Percentiles rank a stretch among this genome's conserved stretches.
Conservation (phyloP, 2,329 filamentous ascomycete genomes). For the Colletotrichum eleusines region DNA sequence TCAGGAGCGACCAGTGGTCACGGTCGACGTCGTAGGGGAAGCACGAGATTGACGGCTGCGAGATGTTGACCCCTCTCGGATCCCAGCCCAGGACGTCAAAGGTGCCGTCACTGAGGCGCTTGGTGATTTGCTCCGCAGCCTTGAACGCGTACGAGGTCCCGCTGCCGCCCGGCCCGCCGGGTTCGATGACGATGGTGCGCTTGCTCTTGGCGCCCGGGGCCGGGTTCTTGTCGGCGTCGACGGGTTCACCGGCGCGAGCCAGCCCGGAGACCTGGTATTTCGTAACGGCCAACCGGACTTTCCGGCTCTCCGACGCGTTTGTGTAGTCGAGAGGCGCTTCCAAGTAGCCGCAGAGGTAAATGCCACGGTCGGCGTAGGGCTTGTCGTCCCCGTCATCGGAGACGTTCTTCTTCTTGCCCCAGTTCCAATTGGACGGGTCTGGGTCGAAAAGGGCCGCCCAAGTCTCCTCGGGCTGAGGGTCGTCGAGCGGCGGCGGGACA, state of each 20-base stretch:
- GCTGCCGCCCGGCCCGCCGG: constrained; percentile 64
- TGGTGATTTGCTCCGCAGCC: constrained; percentile 51
- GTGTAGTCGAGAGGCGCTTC: constrained; percentile 63
- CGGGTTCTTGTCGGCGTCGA: constrained; percentile 39
- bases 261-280: constrained; percentile 63
- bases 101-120: constrained; percentile 56
- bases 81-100: constrained; percentile 67
- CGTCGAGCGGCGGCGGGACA: constrained; percentile 56
- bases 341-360: constrained; percentile 62
- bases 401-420: constrained; percentile 52
- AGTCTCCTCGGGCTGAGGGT: constrained; percentile 50
- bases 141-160: constrained; percentile 58
- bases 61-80: constrained; percentile 64
- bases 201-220: constrained; percentile 54
- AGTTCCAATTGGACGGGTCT: constrained; percentile 60
- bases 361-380: constrained; percentile 55
- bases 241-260: constrained; percentile 42
- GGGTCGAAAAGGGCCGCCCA: constrained; percentile 59
- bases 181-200: constrained; percentile 63
- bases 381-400: constrained; percentile 42
- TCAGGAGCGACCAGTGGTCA: constrained; percentile 60
- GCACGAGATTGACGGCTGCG: constrained; percentile 59
- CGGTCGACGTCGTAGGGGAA: constrained; percentile 60
- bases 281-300: constrained; percentile 61
- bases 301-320: constrained; percentile 57